phyloP scores from a whole-genome alignment of 768 basidiomycete genomes.

The Rhodotorula paludigena region DNA sequence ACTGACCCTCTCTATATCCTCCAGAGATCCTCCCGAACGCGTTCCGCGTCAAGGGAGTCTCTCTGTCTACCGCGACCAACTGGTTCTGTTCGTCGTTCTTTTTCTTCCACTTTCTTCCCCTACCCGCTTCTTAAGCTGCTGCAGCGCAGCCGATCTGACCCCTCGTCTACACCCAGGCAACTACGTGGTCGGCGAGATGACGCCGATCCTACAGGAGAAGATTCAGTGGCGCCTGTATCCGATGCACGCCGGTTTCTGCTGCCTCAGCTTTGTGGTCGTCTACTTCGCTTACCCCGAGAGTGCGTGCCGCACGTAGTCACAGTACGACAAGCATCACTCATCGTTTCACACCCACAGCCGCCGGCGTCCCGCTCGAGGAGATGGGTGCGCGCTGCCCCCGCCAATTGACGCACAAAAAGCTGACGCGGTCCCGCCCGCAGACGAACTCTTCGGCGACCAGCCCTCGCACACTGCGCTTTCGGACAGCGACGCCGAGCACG shows the following conservation, averaged over 20 bases:
- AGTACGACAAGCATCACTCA: not conserved
- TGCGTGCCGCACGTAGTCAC: not conserved
- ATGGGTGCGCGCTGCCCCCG: slow-evolving; percentile 37
- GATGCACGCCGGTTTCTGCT: slow-evolving; percentile 83
- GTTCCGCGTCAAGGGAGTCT: slow-evolving; percentile 91
- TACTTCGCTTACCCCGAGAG: slow-evolving; percentile 62
- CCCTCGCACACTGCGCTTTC: not conserved
- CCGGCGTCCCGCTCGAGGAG: slow-evolving; percentile 45
- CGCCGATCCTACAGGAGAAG: slow-evolving; percentile 56
- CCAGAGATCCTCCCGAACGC: slow-evolving; percentile 75
- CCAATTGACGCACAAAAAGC: not conserved
- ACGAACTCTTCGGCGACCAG: slow-evolving; percentile 37
- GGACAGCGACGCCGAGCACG: slow-evolving; percentile 43
- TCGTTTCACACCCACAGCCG: slow-evolving; percentile 7
- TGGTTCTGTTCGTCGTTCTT: slow-evolving; percentile 41
- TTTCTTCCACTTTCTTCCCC: too few species aligned
- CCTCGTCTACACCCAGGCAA: not conserved
- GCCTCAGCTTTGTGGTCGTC: slow-evolving; percentile 50
- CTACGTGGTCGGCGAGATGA: slow-evolving; percentile 21
- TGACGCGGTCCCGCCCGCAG: not conserved
- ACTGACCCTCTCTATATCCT: not conserved
- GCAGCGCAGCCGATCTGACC: too few species aligned
- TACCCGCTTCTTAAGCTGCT: not conserved
- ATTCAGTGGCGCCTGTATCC: slow-evolving; percentile 90
- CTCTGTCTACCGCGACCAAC: slow-evolving; percentile 76